Percentiles rank a stretch among this genome's conserved stretches.
These are phyloP conservation scores for Fusarium incarnatum DNA, from an alignment of 2,329 filamentous ascomycete species.

Conservation along the genomic window DNA sequence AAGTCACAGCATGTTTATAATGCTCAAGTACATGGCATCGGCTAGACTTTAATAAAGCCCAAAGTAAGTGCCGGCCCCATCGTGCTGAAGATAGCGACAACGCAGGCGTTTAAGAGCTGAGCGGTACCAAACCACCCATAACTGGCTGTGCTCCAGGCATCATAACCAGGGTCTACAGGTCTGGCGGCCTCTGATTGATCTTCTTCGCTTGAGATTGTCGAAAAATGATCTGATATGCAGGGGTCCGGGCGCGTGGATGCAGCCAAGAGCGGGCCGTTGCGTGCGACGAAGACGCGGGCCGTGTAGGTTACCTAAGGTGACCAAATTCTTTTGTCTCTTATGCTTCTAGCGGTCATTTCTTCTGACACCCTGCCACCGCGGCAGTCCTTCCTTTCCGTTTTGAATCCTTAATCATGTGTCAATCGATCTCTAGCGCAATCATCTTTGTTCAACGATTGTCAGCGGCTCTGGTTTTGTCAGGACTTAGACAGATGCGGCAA, in stretches of 20 bases:
- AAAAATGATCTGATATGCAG: background rate
- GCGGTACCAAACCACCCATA: background rate
- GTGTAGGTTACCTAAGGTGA: too few relatives aligned
- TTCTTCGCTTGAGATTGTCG: background rate
- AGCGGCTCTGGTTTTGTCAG: too few relatives aligned
- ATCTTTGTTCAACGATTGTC: too few relatives aligned
- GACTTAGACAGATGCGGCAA: background rate
- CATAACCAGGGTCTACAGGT: background rate
- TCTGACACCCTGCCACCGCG: too few relatives aligned
- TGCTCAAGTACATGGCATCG: background rate
- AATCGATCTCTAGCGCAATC: too few relatives aligned
- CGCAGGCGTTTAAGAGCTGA: background rate
- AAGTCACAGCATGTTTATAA: background rate
- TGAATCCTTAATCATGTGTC: background rate
- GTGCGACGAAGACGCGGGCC: background rate
- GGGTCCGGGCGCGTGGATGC: background rate
- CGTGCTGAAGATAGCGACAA: background rate
- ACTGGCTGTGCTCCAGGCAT: slow-evolving; percentile 3
- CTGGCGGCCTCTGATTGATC: background rate
- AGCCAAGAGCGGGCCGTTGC: background rate
- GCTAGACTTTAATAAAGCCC: background rate
- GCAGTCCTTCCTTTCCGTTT: too few relatives aligned
- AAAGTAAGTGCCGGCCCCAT: background rate
- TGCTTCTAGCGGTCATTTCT: too few relatives aligned
- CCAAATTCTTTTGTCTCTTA: too few relatives aligned